phyloP scores from a whole-genome alignment of 257 asterid genomes.

The Salvia rosmarinus region DNA sequence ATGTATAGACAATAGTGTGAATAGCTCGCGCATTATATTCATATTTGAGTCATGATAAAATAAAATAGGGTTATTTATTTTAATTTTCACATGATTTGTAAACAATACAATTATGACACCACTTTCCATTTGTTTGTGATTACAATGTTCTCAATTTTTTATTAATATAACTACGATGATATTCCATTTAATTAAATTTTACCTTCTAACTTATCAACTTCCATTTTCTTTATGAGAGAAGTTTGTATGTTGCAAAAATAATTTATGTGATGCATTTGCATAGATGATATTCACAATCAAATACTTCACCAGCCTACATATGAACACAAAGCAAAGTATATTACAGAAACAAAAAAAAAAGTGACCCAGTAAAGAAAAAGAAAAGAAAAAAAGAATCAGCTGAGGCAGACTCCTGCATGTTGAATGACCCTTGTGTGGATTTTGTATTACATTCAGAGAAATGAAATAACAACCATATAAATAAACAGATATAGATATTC shows the following conservation, averaged over 20 bases:
- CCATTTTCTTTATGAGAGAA: neutral
- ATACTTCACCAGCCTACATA: conserved; percentile 33
- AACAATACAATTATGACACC: no score
- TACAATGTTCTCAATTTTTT: no score
- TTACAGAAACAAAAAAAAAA: conserved; percentile 25
- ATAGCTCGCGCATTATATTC: no score
- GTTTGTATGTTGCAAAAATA: neutral
- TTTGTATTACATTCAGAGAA: conserved; percentile 41
- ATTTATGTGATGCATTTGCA: conserved; percentile 6
- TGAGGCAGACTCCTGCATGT: conserved; percentile 19
- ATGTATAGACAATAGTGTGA: no score
- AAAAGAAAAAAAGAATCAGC: conserved; percentile 4
- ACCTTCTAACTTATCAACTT: neutral
- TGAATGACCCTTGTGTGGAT: conserved; percentile 20
- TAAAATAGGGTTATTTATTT: no score
- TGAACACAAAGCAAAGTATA: conserved; percentile 25
- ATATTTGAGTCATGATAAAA: no score
- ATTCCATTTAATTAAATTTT: neutral
- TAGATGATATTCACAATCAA: conserved; percentile 25
- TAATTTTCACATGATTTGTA: no score
- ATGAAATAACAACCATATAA: conserved; percentile 30
- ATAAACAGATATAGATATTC: conserved; percentile 30
- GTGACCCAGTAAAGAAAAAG: neutral
- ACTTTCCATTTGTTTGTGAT: no score
- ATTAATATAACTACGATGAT: no score